These are phyloP conservation scores for Zancudomyces culisetae DNA, from an alignment of 371 early-diverging fungal genomes.

Conservation along the genomic window DNA sequence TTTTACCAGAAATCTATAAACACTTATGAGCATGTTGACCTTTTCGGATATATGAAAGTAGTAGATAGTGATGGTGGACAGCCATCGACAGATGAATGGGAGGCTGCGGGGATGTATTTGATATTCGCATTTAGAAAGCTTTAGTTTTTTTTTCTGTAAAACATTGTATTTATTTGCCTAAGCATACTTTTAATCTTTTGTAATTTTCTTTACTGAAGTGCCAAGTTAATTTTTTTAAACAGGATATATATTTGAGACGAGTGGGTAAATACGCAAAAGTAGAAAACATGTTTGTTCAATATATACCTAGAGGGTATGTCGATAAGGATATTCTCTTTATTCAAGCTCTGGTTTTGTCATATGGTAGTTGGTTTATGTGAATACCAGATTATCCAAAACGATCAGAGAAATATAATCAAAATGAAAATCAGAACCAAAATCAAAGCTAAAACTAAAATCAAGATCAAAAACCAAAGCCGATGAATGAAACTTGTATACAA, in stretches of 20 bases:
- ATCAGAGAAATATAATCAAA: too few species aligned
- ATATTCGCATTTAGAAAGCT: background rate
- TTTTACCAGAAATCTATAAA: constrained; percentile 41
- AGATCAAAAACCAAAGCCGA: background rate
- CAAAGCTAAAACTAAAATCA: background rate
- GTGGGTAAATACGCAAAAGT: too few species aligned
- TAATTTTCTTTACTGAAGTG: background rate
- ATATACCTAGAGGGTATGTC: too few species aligned
- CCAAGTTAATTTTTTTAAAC: too few species aligned
- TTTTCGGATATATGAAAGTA: constrained; percentile 69
- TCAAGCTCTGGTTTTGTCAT: too few species aligned
- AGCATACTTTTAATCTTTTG: background rate
- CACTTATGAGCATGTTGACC: constrained; percentile 26
- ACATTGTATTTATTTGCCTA: background rate
- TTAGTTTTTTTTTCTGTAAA: background rate
- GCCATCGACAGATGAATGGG: constrained; percentile 78
- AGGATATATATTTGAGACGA: too few species aligned
- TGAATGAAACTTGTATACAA: background rate
- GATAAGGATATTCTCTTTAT: too few species aligned
- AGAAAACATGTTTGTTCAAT: too few species aligned
- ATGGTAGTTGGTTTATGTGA: too few species aligned
- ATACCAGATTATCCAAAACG: too few species aligned
- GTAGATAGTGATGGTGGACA: constrained; percentile 37
- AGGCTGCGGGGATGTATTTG: constrained; percentile 32
- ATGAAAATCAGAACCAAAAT: background rate